Evolutionary conservation across 257 asterid genomes (phyloP), one percentile per base, ranked within the genome.

Genomic region (Oldenlandia corymbosa): DNA sequence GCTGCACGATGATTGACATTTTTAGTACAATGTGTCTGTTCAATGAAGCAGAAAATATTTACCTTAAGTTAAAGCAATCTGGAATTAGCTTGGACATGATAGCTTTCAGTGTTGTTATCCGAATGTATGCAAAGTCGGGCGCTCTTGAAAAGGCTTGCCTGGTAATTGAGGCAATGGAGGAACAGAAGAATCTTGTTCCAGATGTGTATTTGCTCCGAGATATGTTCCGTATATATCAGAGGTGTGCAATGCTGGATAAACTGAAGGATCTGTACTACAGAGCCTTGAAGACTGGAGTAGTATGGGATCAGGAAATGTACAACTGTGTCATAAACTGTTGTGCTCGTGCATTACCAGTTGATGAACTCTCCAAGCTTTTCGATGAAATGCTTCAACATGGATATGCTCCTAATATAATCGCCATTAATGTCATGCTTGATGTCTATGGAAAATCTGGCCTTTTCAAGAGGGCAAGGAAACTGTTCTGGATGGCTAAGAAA

Each of bases 251-350:
- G 93, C 73, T 79, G 43, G 92, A 76, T 49, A 88, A 82, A 47
- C 69, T 88, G 75, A 71, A 76, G 26, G 80, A 80, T 76, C 72
- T 91, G 55, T 91, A 86, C 76, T 85, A 85, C 71, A 77, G 70
- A 79, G 77, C 80, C 69, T 62, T 80, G 85, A 91, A 82, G 79
- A 76, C 75, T 24, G 78, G 77, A 52, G 77, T 70, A 60, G 68
- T 73, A 36, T 86, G 95, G 96, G 95, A 91, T 68, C 86, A 88
- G 80, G 90, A 91, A 74, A 83, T 91, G 98, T 91, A 88, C 78
- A 91, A 81, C 68, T 91, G 95, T 58, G 85, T 87, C 37, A 83
- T 91, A 75, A 88, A 86, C 78, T 91, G 96, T 68, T 91, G 98
- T 50, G 87, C 97, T 11, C 71, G 78, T 36, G 95, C 92, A 27